A percentile compares a stretch with the other conserved stretches of the same genome.
Conservation (phyloP, 106 monocot genomes). For the Phalaenopsis aphrodite region DNA sequence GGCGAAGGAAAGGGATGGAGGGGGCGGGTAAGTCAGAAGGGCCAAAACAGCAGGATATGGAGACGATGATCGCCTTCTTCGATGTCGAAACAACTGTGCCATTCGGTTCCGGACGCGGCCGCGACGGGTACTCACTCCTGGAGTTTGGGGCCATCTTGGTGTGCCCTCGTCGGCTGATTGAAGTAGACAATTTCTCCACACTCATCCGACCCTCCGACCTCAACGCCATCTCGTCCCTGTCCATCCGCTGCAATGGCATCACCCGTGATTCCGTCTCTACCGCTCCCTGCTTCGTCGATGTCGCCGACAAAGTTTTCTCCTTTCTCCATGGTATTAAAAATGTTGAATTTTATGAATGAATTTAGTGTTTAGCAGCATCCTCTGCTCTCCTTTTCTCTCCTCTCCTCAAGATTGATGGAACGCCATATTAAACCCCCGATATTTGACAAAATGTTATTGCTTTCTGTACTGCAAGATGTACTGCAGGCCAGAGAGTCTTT, state of each 20-base stretch:
- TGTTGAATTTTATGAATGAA: background rate
- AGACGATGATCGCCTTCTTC: slow-evolving; percentile 77
- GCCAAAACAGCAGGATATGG: background rate
- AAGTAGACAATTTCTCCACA: slow-evolving; percentile 71
- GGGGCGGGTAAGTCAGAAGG: background rate
- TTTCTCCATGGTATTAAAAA: slow-evolving; percentile 55
- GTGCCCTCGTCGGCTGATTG: slow-evolving; percentile 56
- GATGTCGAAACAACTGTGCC: slow-evolving; percentile 92
- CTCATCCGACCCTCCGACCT: slow-evolving; percentile 57
- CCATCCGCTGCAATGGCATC: slow-evolving; percentile 88
- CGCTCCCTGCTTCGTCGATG: slow-evolving; percentile 63
- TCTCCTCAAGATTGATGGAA: background rate
- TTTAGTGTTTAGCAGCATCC: background rate
- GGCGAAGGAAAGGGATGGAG: background rate
- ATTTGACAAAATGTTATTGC: background rate
- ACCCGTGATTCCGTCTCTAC: slow-evolving; percentile 44
- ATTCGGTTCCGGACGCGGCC: slow-evolving; percentile 11
- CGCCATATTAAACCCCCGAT: background rate
- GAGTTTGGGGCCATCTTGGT: slow-evolving; percentile 89
- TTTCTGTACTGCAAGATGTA: background rate
- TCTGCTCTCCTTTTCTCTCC: background rate
- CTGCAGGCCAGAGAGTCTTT: background rate
- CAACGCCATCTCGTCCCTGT: slow-evolving; percentile 45
- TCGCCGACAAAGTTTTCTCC: slow-evolving; percentile 53
- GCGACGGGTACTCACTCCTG: slow-evolving; percentile 61